Evolutionary conservation across 352 stramenopile genomes (phyloP), one percentile per base, ranked within the genome.

Genomic region (Globisporangium spinosum): DNA sequence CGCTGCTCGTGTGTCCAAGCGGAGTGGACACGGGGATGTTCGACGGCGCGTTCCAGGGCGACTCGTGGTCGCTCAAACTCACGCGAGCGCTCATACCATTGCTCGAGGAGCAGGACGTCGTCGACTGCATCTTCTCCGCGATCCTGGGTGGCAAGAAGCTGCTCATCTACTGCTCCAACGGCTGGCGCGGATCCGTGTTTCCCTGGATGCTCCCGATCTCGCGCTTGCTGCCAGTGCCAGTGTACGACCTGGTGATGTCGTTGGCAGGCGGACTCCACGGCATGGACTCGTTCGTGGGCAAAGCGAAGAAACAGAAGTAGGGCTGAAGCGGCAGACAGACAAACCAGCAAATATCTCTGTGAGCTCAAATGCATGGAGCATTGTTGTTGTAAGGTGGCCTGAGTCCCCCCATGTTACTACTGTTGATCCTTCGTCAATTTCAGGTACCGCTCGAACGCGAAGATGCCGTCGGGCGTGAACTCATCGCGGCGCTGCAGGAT

Each of bases 381-480:
- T 45, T 45, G 38, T 45, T 45, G 7, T 45, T 45, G 38, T 45
- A 17, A 20, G 3, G 38, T 45, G 32, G 12, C 12, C 32, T 12
- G 32, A 45, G 13, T 43, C 13, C 13, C 13, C 29, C 38, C 3
- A 43, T 43, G 1, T 49, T 49, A 49, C 9, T 58, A 2, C 20
- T 61, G 55, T 4, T 60, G 29, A 8, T 17, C 17, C 17, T 8
- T 61, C 29, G 38, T 47, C 17, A 61, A 9, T 1, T 6, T 20
- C 40, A 95, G 68, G 61, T 94, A 95, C 47, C 86, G 78, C 64
- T 93, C 73, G 13, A 95, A 90, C 1, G 87, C 85, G 59, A 86
- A 78, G 60, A 95, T 89, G 66, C 87, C 85, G 68, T 95, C 85
- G 17, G 87, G 85, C 25, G 87, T 95, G 69, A 95, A 94, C 65